Conservation (phyloP, 768 basidiomycete genomes). For the Hemileccinum rubropunctum region DNA sequence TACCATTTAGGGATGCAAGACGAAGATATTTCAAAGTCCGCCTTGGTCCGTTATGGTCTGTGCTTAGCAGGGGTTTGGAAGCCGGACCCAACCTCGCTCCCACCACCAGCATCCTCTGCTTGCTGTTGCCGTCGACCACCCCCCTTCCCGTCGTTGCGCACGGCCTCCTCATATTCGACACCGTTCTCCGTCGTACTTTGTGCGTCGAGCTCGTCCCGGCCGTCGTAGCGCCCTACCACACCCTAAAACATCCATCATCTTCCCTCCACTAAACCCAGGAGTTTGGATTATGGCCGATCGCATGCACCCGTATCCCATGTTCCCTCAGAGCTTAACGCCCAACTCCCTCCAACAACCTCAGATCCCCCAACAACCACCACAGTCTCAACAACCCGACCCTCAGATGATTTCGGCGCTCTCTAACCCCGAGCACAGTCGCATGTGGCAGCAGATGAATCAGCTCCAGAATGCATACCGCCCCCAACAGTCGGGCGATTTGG, state of each 20-base stretch:
- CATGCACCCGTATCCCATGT: slow-evolving; percentile 52
- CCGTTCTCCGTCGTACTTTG: slow-evolving; percentile 19
- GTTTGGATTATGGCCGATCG: slow-evolving; percentile 61
- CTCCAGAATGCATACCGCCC: slow-evolving; percentile 42
- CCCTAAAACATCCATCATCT: slow-evolving; percentile 31
- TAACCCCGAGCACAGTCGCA: slow-evolving; percentile 50
- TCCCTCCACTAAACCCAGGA: slow-evolving; percentile 23
- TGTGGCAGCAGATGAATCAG: slow-evolving; percentile 60
- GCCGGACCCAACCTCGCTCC: slow-evolving; percentile 53
- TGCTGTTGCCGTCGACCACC: slow-evolving; percentile 28
- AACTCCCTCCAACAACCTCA: slow-evolving; percentile 41
- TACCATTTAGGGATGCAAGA: slow-evolving; percentile 19
- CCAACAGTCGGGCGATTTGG: slow-evolving; percentile 41
- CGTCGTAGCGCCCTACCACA: slow-evolving; percentile 26
- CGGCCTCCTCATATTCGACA: slow-evolving; percentile 32
- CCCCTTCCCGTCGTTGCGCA: slow-evolving; percentile 49
- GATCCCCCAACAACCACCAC: slow-evolving; percentile 44
- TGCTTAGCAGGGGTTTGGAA: slow-evolving; percentile 39
- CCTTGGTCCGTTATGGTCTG: slow-evolving; percentile 34
- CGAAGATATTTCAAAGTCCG: slow-evolving; percentile 32
- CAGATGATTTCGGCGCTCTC: slow-evolving; percentile 39
- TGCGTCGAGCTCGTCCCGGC: slow-evolving; percentile 22
- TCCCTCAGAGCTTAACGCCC: slow-evolving; percentile 46
- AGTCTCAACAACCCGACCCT: slow-evolving; percentile 40
- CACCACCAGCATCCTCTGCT: slow-evolving; percentile 51